Base-by-base conservation (phyloP, 352 stramenopile genomes). In the Phytophthora pini region DNA sequence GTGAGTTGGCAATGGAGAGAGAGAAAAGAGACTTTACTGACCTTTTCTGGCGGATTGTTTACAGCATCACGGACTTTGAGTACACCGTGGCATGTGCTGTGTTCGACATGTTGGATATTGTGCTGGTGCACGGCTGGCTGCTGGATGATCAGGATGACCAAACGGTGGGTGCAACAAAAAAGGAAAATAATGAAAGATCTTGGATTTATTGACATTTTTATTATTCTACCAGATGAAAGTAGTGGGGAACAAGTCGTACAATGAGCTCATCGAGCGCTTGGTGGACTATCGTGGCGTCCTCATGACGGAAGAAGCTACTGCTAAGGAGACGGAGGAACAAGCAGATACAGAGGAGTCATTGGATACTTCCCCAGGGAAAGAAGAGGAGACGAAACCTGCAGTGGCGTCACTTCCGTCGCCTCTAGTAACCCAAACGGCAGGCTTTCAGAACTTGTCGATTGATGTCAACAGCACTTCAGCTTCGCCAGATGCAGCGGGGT, bases 41-140 rank as follows among this genome's bases (percentile, higher is more conserved):
- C 13, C 22, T 60, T 41, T 20, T 58, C 24, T 36, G 15, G 26
- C 52, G 65, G 26, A 70, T 36, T 44, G 20, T 34, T 24, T 13
- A 8, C 29, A 93, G 82, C 54, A 90, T 96, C 41, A 90, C 79
- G 5, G 90, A 93, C 69, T 98, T 98, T 75, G 94, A 99, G 81
- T 99, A 98, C 80, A 99, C 97, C 0, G 80, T 92, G 51, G 91
- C 95, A 34, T 91, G 98, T 51, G 90, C 96, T 2, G 84, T 95
- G 8, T 99, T 99, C 74, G 97, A 99, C 77, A 87, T 99, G 70
- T 73, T 99, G 46, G 92, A 93, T 31, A 95, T 99, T 45, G 80
- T 90, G 54, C 80, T 99, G 29, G 93, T 99, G 32, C 98, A 99
- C 68, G 97, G 97, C 11, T 99, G 98, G 98, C 71, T 99, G n/a